phyloP scores from a whole-genome alignment of 2,329 filamentous ascomycete genomes.

The Ophiostoma pallidulum region DNA sequence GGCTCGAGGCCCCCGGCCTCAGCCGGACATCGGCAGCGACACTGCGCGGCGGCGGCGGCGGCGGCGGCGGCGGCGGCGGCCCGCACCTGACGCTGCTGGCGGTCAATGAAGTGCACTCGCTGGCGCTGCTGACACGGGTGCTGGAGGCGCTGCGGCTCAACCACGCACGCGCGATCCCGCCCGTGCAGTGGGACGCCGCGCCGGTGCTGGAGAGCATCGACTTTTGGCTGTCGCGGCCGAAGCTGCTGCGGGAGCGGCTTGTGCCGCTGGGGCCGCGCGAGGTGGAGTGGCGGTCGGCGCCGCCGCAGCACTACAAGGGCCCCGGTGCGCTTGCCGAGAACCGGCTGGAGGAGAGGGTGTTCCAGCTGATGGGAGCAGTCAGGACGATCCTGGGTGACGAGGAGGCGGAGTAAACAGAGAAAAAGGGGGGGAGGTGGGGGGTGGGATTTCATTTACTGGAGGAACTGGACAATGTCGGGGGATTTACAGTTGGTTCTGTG shows the following conservation, averaged over 20 bases:
- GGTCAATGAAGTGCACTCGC: constrained; percentile 67
- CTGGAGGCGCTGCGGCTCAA: constrained; percentile 55
- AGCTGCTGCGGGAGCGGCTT: constrained; percentile 61
- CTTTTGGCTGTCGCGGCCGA: constrained; percentile 63
- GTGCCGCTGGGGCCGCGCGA: constrained; percentile 66
- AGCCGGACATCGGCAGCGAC: constrained; percentile 31
- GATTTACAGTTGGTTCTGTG: too few species aligned
- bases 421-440: too few species aligned
- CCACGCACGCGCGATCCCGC: constrained; percentile 63
- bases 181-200: constrained; percentile 64
- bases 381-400: constrained; percentile 46
- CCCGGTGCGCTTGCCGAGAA: constrained; percentile 42
- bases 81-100: constrained; percentile 61
- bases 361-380: constrained; percentile 56
- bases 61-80: constrained; percentile 26
- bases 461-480: too few species aligned
- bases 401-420: constrained; percentile 12
- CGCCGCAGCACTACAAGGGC: constrained; percentile 23
- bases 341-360: constrained; percentile 64
- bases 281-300: constrained; percentile 46
- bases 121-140: constrained; percentile 66
- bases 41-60: neutral
- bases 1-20: constrained; percentile 55
- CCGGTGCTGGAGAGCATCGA: constrained; percentile 73
- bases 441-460: neutral